Evolutionary conservation across 768 basidiomycete species (phyloP), one percentile per base, ranked within the genome.

Genomic region (Chiua virens): DNA sequence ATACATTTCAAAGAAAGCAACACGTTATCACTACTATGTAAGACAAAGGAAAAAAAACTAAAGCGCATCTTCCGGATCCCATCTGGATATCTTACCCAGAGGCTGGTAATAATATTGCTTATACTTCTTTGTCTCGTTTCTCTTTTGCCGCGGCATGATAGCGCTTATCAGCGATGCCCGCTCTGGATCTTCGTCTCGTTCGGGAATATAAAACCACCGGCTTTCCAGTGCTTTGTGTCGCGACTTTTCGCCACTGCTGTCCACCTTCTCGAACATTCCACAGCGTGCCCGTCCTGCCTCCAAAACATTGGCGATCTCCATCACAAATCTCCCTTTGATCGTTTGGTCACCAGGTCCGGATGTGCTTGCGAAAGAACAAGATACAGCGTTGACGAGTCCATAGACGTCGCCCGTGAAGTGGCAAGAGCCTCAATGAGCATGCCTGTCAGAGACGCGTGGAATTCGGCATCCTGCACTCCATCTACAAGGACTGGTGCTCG

Each of bases 91-190:
- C 71, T 86, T 89, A 27, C 72, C 84, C 53, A 91, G 68, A 9
- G 89, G 89, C 25, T 77, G 76, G 71, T 83, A 91, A 69, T 91
- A 92, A 70, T 92, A 92, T 65, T 89, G 86, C 67, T 91, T 91
- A 54, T 85, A 87, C 71, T 89, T 86, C 77, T 86, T 89, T 65
- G 87, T 91, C 69, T 82, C 86, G 42, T 71, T 83, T 47, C 89
- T 72, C 70, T 89, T 91, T 48, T 76, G 86, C 14, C 86, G 80
- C 2, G 86, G 86, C 86, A 88, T 87, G 75, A 88, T 82, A 53
- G 81, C 83, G 60, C 74, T 68, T 49, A 90, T 79, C 52, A 89
- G 67, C 57, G 73, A 65, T 27, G 87, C 87, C n/a, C 87, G 76
- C 49, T 89, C 87, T 57, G 74, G 73, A 62, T 90, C 87, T 58